Evolutionary conservation across 495 filamentous ascomycete species (phyloP).

Genomic region (Pyrenula massariospora): DNA sequence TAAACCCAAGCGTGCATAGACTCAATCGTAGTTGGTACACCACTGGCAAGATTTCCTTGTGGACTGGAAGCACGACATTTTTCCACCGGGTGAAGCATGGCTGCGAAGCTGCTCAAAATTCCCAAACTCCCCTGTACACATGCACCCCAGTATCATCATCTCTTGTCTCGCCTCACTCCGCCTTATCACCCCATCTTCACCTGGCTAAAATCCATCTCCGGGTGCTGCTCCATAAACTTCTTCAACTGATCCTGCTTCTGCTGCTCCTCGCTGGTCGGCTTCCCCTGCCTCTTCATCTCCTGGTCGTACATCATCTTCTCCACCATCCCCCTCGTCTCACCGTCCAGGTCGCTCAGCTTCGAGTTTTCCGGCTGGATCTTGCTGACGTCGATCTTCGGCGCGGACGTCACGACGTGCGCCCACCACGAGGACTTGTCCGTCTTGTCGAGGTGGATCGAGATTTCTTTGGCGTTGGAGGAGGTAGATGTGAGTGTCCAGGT

Average conservation of each 20-base stretch:
- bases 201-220: constrained; percentile 78
- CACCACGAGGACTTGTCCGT: constrained; percentile 97
- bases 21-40: too few relatives aligned
- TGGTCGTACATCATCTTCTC: constrained; percentile 99
- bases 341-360: constrained; percentile 82
- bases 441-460: constrained; percentile 91
- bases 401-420: constrained; percentile 74
- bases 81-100: too few relatives aligned
- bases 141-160: background rate
- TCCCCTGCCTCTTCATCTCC: constrained; percentile 87
- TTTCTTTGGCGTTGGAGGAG: constrained; percentile 51
- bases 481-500: constrained; percentile 81
- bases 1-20: too few relatives aligned
- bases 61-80: too few relatives aligned
- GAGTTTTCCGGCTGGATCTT: constrained; percentile 92
- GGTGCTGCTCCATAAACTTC: constrained; percentile 79
- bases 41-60: too few relatives aligned
- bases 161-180: background rate
- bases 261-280: constrained; percentile 81
- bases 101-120: too few relatives aligned
- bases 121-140: too few relatives aligned
- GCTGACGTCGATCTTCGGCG: constrained; percentile 76
- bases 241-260: constrained; percentile 84
- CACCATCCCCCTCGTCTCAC: constrained; percentile 94
- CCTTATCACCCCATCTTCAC: constrained; percentile 48